Base-by-base conservation (phyloP, 2,329 filamentous ascomycete genomes). In the Curvularia hawaiiensis region DNA sequence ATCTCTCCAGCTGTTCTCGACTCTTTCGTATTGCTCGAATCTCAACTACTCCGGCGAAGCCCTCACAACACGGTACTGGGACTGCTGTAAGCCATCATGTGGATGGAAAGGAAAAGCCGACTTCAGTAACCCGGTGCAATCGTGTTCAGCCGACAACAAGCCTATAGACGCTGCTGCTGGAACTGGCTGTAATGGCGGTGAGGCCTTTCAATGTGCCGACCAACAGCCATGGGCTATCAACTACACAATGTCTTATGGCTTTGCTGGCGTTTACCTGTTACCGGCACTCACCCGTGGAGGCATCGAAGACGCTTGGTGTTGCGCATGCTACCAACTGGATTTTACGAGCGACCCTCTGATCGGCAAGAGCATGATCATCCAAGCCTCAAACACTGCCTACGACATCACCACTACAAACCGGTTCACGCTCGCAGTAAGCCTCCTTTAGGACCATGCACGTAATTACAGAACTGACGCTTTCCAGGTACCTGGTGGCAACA, bases 61-160 rank as follows among this genome's bases (percentile, higher is more conserved):
- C 16, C 40, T 74, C 40, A 76, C 74, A 12, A 75, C 72, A 41
- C 72, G 74, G 11, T 76, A 70, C 61, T 77, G 73, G 73, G 88
- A 90, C 72, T 90, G 88, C 79, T 90, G 88, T 79, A 90, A 91
- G 79, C 84, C 87, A 24, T 88, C 85, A 20, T 90, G 87, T 72
- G 80, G 80, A 3, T 82, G 87, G 87, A 71, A 79, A 12, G 80
- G 75, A 52, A 89, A 89, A 72, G 84, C 83, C 14, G 60, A 78
- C 40, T 80, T 86, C 71, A 77, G 75, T 56, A 69, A 71, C 49
- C 82, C 85, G 14, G 82, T 86, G 35, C 74, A 76, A 18, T 83
- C 83, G 35, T 88, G 86, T 74, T 77, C 83, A 68, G 79, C 77
- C 61, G 76, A 81, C 63, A 83, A 88, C 77, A 79, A 81, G 56